Conservation (phyloP, 2,329 filamentous ascomycete species). For the Phialemonium atrogriseum region DNA sequence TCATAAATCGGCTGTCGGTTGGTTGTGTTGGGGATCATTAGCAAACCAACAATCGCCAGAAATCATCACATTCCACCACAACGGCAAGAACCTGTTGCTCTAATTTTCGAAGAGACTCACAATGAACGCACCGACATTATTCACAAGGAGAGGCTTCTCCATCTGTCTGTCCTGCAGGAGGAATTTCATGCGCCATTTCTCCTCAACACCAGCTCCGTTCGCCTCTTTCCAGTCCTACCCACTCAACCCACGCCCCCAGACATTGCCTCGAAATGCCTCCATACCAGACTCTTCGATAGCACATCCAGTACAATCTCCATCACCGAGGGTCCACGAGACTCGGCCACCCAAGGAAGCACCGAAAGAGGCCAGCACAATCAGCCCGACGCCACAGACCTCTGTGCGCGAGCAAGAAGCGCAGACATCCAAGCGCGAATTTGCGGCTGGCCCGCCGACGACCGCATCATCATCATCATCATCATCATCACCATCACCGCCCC, state of each 20-base stretch:
- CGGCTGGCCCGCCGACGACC: slow-evolving; percentile 19
- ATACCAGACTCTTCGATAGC: slow-evolving; percentile 39
- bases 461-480: slow-evolving; percentile 14
- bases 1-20: slow-evolving; percentile 13
- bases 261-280: slow-evolving; percentile 33
- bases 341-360: slow-evolving; percentile 29
- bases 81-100: too few species aligned
- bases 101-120: too few species aligned
- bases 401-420: slow-evolving; percentile 59
- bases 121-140: slow-evolving; percentile 34
- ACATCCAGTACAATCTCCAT: slow-evolving; percentile 26
- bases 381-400: too few species aligned
- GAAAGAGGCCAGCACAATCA: slow-evolving; percentile 5
- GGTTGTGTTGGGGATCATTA: too few species aligned
- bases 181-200: slow-evolving; percentile 28
- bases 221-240: slow-evolving; percentile 44
- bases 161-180: slow-evolving; percentile 32
- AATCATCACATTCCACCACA: too few species aligned
- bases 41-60: too few species aligned
- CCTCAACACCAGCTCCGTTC: slow-evolving; percentile 15
- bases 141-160: slow-evolving; percentile 24
- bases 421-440: slow-evolving; percentile 44
- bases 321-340: slow-evolving; percentile 46
- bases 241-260: slow-evolving; percentile 31
- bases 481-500: neutral